Evolutionary conservation across 2,329 filamentous ascomycete genomes (phyloP), one percentile per base, ranked within the genome.

Genomic region (Fusarium temperatum): DNA sequence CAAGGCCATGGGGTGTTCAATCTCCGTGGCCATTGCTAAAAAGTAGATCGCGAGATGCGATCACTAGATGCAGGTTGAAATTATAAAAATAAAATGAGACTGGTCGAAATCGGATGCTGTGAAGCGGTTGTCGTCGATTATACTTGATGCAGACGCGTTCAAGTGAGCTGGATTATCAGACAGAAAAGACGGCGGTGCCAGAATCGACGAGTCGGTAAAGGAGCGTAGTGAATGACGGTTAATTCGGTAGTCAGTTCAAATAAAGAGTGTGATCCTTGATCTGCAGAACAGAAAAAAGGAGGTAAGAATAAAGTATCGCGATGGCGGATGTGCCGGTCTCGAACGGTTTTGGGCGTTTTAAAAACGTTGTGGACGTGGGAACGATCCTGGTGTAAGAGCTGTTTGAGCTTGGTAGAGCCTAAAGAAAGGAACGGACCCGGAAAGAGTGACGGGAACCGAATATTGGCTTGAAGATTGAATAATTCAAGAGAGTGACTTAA

Each of bases 381-480:
- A 66, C 53, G 75, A 73, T 68, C 75, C 61, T 72, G 73, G 68
- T 75, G 75, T 74, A 70, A 67, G 64, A 72, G 61, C 74, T 68
- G 75, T 81, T 77, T 69, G 75, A 81, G 64, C 62, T 67, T 67
- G 53, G 36, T 36, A 65, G 73, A 81, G 80, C 78, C 80, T 75
- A 83, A 82, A 74, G 82, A 84, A 82, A 82, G 85, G 80, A 84
- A 85, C 83, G 81, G 81, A 81, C 81, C 83, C 82, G 85, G 81
- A 88, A 87, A 79, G 86, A 87, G 84, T 87, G 86, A 85, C 85
- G 85, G 85, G 84, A 79, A 81, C 82, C 83, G 78, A 80, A 78
- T 30, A 81, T 78, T 81, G 82, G 81, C 68, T 68, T 77, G 58
- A 78, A 75, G 67, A 65, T 76, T 66, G 50, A 66, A 77, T 74